Conservation (phyloP, 371 early-diverging fungal genomes). For the Amoeboaphelidium occidentale region DNA sequence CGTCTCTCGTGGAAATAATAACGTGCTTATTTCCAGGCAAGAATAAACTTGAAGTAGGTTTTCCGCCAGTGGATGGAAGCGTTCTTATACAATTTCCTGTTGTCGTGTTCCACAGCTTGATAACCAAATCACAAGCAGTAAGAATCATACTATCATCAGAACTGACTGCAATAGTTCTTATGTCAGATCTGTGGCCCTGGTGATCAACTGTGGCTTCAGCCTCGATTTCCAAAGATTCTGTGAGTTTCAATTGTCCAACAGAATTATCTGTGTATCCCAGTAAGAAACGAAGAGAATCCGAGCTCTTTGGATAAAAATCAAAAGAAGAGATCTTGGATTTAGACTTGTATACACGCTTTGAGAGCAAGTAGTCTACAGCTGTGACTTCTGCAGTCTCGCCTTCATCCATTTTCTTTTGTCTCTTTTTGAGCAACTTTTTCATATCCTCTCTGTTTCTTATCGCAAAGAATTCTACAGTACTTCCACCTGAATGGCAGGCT, state of each 20-base stretch:
- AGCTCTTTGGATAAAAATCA: slow-evolving; percentile 33
- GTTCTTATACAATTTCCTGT: slow-evolving; percentile 57
- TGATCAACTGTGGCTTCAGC: slow-evolving; percentile 49
- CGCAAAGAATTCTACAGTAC: slow-evolving; percentile 52
- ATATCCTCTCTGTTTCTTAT: slow-evolving; percentile 45
- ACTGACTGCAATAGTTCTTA: slow-evolving; percentile 57
- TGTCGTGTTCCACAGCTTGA: slow-evolving; percentile 71
- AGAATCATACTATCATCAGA: slow-evolving; percentile 60
- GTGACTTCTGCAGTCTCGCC: slow-evolving; percentile 22
- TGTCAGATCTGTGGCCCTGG: slow-evolving; percentile 71
- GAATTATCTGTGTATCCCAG: background rate
- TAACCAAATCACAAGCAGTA: slow-evolving; percentile 27
- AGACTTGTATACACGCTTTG: slow-evolving; percentile 32
- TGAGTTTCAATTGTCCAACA: too few species aligned
- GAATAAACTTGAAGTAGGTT: slow-evolving; percentile 60
- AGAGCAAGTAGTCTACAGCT: slow-evolving; percentile 37
- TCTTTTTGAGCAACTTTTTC: slow-evolving; percentile 52
- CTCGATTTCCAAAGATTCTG: too few species aligned
- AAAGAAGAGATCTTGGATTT: slow-evolving; percentile 44
- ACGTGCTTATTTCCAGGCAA: slow-evolving; percentile 69
- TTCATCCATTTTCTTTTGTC: slow-evolving; percentile 21
- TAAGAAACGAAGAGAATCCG: background rate
- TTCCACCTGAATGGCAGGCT: slow-evolving; percentile 38
- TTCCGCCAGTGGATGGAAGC: slow-evolving; percentile 40
- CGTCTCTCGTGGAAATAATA: slow-evolving; percentile 70